Percentiles rank a stretch among this genome's conserved stretches.
phyloP scores from a whole-genome alignment of 1,284 basidiomycete species.

The Leccinum fuscescens region DNA sequence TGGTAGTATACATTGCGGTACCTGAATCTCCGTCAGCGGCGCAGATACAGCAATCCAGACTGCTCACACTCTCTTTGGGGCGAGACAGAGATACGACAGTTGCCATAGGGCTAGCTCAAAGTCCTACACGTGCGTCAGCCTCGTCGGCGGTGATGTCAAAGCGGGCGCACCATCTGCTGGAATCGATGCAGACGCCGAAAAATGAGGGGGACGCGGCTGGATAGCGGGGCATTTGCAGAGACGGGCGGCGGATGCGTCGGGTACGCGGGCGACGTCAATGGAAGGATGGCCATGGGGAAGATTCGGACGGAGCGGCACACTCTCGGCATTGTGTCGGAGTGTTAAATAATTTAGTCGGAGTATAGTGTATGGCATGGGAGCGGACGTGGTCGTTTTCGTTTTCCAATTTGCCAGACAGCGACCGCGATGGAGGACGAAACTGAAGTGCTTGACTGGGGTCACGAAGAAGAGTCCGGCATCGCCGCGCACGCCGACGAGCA shows the following conservation, averaged over 20 bases:
- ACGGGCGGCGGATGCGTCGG: conserved; percentile 37
- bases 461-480: conserved; percentile 60
- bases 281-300: conserved; percentile 49
- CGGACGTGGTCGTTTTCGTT: not conserved
- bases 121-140: conserved; percentile 55
- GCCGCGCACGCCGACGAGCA: conserved; percentile 27
- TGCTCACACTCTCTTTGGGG: conserved; percentile 86
- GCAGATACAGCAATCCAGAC: conserved; percentile 4
- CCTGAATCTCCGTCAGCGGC: conserved; percentile 38
- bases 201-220: conserved; percentile 71
- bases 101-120: conserved; percentile 95
- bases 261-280: conserved; percentile 48
- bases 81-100: conserved; percentile 86
- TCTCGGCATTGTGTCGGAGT: conserved; percentile 27
- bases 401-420: conserved; percentile 10
- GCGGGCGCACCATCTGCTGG: conserved; percentile 67
- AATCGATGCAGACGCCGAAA: conserved; percentile 76
- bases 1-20: conserved; percentile 92
- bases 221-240: conserved; percentile 36
- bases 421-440: conserved; percentile 62
- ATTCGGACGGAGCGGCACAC: conserved; percentile 34
- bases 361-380: conserved; percentile 19
- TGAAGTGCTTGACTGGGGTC: conserved; percentile 73
- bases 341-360: conserved; percentile 26
- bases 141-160: not conserved